These are phyloP conservation scores for Backusella liffmaniae DNA, from an alignment of 192 early-diverging fungal species.

Conservation along the genomic window DNA sequence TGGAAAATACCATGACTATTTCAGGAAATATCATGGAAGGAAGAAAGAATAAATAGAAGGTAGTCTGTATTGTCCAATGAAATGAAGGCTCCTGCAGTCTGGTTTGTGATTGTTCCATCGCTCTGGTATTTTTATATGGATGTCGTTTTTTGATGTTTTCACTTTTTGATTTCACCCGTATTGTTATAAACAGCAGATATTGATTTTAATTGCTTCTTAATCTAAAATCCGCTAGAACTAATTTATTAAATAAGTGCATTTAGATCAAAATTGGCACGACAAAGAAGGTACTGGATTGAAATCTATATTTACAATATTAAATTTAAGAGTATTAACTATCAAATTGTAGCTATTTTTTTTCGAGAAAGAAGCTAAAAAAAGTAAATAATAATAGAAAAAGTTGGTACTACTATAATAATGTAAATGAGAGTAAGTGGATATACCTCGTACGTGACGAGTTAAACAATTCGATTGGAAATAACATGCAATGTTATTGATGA, in stretches of 20 bases:
- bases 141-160: too few species aligned
- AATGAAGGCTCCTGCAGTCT: background rate
- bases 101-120: background rate
- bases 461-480: background rate
- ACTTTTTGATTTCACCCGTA: too few species aligned
- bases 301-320: too few species aligned
- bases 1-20: background rate
- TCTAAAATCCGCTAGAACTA: too few species aligned
- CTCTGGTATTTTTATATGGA: background rate
- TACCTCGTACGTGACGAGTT: background rate
- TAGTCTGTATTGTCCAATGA: background rate
- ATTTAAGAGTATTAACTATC: too few species aligned
- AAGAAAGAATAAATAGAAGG: background rate
- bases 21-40: background rate
- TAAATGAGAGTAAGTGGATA: background rate
- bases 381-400: background rate
- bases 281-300: too few species aligned
- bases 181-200: too few species aligned
- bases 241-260: too few species aligned
- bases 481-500: background rate
- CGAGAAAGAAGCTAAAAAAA: background rate
- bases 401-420: background rate
- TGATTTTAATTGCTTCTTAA: too few species aligned
- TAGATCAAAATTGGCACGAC: background rate
- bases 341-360: too few species aligned